A percentile compares a stretch with the other conserved stretches of the same genome.
These are phyloP conservation scores for Phylloporus scabripes DNA, from an alignment of 768 basidiomycete genomes.

Conservation along the genomic window DNA sequence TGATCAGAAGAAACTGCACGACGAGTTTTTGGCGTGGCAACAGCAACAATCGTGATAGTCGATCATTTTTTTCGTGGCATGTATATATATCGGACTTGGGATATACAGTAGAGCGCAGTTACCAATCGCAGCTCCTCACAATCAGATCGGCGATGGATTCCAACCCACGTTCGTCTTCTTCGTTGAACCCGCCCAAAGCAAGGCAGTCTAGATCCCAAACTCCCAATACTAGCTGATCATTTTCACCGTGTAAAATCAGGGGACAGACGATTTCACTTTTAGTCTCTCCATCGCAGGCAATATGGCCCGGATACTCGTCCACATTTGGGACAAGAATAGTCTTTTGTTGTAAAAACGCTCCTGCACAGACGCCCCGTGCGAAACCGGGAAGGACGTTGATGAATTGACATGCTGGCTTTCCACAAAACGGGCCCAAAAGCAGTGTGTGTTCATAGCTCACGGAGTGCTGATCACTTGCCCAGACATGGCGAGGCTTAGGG, in stretches of 20 bases:
- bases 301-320: slow-evolving; percentile 82
- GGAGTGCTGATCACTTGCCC: slow-evolving; percentile 12
- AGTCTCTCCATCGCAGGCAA: slow-evolving; percentile 89
- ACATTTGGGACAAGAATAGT: slow-evolving; percentile 75
- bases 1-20: slow-evolving; percentile 72
- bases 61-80: background rate
- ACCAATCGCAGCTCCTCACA: slow-evolving; percentile 64
- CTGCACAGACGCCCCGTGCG: slow-evolving; percentile 79
- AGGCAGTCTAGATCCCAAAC: slow-evolving; percentile 87
- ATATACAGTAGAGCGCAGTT: slow-evolving; percentile 9
- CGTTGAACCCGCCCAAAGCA: slow-evolving; percentile 60
- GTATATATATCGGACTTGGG: background rate
- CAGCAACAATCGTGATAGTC: slow-evolving; percentile 16
- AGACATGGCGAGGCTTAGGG: slow-evolving; percentile 38
- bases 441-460: slow-evolving; percentile 28
- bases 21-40: slow-evolving; percentile 60
- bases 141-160: slow-evolving; percentile 66
- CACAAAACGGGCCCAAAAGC: slow-evolving; percentile 81
- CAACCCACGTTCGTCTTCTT: slow-evolving; percentile 72
- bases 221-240: slow-evolving; percentile 39
- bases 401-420: slow-evolving; percentile 86
- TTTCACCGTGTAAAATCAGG: slow-evolving; percentile 39
- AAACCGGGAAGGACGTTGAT: slow-evolving; percentile 56
- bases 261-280: slow-evolving; percentile 90
- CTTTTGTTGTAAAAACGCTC: slow-evolving; percentile 53